Base-by-base conservation (phyloP, 176 grass and related monocot genomes). In the Zoysia pacifica region DNA sequence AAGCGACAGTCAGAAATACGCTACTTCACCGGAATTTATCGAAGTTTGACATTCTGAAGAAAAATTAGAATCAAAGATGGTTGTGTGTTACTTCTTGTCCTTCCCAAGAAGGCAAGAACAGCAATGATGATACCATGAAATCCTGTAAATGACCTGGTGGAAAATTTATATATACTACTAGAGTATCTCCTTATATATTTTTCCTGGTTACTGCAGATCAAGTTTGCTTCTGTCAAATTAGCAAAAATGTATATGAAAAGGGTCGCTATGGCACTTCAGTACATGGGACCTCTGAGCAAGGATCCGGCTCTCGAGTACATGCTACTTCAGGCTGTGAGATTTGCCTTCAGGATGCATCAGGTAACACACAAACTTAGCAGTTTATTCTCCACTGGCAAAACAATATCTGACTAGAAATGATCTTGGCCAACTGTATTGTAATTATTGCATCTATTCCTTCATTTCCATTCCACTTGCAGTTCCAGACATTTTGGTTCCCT, bases 341-440 rank as follows among this genome's bases (percentile, higher is more conserved):
- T 99, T 86, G 90, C 93, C 52, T 99, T 99, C 89, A 90, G 96
- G 83, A 93, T 99, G 84, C 93, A 99, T 90, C 96, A 99, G 96
- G 96, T 99, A 91, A 79, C 41, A 81, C 42, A 55, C 48, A 55
- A 14, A 14, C 61, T 1, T 52, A 28, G 38, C 53, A 79, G 11
- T 41, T 64, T 48, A 11, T 71, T 62, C 37, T 62, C 36, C 36
- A 65, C 36, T 46, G n/a, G 60, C 37, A 65, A 79, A 69, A 37
- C 18, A 19, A 49, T 58, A 82, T 68, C 37, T 61, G 65, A 53
- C 41, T 43, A 44, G 39, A 6, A 48, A 41, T 53, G 10, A 77
- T 36, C 40, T 72, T 59, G 16, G 13, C 6, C 10, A 43, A 50
- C 20, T 8, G 37, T 58, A 54, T 63, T 62, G 3, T 43, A 58